Conservation (phyloP, 1,284 basidiomycete genomes). For the Tilletia horrida region DNA sequence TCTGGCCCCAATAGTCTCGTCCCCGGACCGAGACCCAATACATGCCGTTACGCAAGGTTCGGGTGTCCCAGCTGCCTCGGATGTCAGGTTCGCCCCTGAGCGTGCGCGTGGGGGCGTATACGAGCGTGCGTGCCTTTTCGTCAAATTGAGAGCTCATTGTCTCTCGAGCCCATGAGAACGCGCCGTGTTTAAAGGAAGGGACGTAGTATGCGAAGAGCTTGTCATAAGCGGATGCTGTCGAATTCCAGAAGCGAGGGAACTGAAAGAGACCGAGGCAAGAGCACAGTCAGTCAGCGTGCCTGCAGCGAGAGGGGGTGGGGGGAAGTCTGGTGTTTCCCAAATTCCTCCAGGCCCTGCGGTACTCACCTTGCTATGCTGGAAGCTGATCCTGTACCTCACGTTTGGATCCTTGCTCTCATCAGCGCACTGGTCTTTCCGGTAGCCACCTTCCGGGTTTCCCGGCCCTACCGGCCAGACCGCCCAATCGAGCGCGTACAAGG, state of each 20-base stretch:
- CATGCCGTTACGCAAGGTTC: conserved; percentile 28
- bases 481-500: conserved; percentile 39
- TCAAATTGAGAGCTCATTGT: conserved; percentile 40
- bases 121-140: conserved; percentile 36
- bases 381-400: conserved; percentile 26
- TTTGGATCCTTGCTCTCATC: conserved; percentile 21
- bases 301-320: neutral
- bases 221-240: neutral
- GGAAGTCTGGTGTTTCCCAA: no score
- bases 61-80: conserved; percentile 30
- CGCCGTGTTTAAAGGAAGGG: conserved; percentile 30
- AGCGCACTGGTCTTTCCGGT: conserved; percentile 25
- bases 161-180: conserved; percentile 30
- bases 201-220: conserved; percentile 41
- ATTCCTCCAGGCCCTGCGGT: no score
- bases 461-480: conserved; percentile 27
- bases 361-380: conserved; percentile 42
- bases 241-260: conserved; percentile 7
- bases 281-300: neutral
- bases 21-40: conserved; percentile 41
- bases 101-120: conserved; percentile 35
- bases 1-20: conserved; percentile 39
- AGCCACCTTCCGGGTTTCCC: conserved; percentile 30
- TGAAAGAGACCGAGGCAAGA: neutral
- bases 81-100: conserved; percentile 34